Evolutionary conservation across 208 protist species (phyloP), one percentile per base, ranked within the genome.

Genomic region (Novymonas esmeraldas): DNA sequence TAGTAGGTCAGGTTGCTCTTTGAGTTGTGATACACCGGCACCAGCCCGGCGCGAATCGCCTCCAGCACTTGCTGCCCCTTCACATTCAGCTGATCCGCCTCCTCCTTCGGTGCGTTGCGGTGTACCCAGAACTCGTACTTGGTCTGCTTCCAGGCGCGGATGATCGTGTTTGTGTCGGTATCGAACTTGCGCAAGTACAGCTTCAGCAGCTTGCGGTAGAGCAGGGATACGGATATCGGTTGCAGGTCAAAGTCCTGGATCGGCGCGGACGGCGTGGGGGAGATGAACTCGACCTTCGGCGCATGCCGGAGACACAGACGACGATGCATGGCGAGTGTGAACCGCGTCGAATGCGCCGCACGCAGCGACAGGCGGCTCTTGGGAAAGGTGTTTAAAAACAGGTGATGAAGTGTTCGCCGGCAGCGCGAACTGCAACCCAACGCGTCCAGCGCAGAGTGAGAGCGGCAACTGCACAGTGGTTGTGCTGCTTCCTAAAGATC

Each of bases 181-280:
- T 95, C 87, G 67, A 95, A 95, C 61, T 95, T 95, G 45, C 85
- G 78, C 24, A 94, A 16, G 66, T 92, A 95, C 48, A 93, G 49
- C 65, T 95, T 95, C 14, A 95, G 78, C 18, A 95, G 76, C 42
- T 65, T 79, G 2, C 90, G 83, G 71, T 95, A 95, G 14, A 95
- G 67, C 24, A 91, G 48, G 2, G 89, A 73, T 0, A 86, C 78
- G 6, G 78, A 45, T 45, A 95, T 92, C 28, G 78, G 76, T 31
- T 56, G 71, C 11, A 95, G 34, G 62, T 90, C 78, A 26, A 73
- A 79, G 36, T 48, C 78, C 20, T 70, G 26, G 50, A 94, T 90
- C 0, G 81, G 79, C 4, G 56, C 48, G 41, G 84, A 80, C 0
- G 87, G 84, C 46, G 90, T 85, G 2, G 87, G 87, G 5, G 84